Evolutionary conservation across 495 filamentous ascomycete genomes (phyloP).

Genomic region (Rusavskia elegans): DNA sequence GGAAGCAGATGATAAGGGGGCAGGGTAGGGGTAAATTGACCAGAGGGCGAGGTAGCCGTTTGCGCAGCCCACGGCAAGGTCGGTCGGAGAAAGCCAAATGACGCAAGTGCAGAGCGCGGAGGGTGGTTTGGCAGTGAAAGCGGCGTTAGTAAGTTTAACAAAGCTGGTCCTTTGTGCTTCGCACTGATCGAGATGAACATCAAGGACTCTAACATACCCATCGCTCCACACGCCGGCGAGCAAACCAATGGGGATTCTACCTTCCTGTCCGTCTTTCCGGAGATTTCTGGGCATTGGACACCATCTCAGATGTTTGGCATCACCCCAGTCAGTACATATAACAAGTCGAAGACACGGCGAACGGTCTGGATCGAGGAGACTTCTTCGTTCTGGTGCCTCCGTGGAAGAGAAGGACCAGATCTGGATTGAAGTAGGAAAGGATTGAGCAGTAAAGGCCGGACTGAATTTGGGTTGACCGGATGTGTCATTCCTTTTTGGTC

Average conservation of each 20-base stretch:
- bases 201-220: slow-evolving; percentile 42
- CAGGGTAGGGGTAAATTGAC: slow-evolving; percentile 24
- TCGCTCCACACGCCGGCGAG: slow-evolving; percentile 48
- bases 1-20: not conserved
- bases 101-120: slow-evolving; percentile 41
- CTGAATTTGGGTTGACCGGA: slow-evolving; percentile 9
- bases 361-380: slow-evolving; percentile 22
- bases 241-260: slow-evolving; percentile 32
- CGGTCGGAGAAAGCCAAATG: slow-evolving; percentile 43
- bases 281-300: slow-evolving; percentile 34
- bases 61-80: slow-evolving; percentile 46
- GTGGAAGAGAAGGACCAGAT: slow-evolving; percentile 36
- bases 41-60: slow-evolving; percentile 45
- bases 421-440: slow-evolving; percentile 36
- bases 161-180: slow-evolving; percentile 21
- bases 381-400: slow-evolving; percentile 15
- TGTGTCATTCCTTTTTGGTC: slow-evolving; percentile 20
- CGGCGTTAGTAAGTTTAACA: slow-evolving; percentile 23
- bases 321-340: slow-evolving; percentile 49
- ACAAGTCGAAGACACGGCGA: slow-evolving; percentile 29
- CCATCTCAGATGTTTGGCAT: slow-evolving; percentile 43
- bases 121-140: slow-evolving; percentile 33
- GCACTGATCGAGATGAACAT: slow-evolving; percentile 26
- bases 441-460: slow-evolving; percentile 29
- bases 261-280: slow-evolving; percentile 16